Evolutionary conservation across 768 basidiomycete species (phyloP).

Genomic region (Podaxis sp.): DNA sequence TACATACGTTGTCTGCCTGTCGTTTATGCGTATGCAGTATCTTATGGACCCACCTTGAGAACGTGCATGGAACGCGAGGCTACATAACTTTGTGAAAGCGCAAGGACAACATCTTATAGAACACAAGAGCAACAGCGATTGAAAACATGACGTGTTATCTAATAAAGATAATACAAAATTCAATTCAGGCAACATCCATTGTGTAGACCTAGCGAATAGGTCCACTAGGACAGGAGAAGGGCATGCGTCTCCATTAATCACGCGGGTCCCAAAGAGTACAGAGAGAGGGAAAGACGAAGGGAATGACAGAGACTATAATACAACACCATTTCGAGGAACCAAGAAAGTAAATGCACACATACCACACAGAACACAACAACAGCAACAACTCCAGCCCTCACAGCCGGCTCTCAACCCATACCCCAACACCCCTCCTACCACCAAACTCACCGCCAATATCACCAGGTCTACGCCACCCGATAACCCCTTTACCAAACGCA

Average conservation of each 20-base stretch:
- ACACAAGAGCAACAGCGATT: background rate
- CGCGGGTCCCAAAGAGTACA: no score
- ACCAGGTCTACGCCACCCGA: slow-evolving; percentile 55
- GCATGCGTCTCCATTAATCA: no score
- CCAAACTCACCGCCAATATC: background rate
- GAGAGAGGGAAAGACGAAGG: no score
- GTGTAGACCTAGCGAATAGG: no score
- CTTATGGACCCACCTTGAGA: no score
- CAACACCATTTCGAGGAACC: background rate
- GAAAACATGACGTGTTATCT: background rate
- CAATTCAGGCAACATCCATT: background rate
- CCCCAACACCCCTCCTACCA: background rate
- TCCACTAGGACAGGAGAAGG: no score
- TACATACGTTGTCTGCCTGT: no score
- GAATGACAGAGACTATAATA: no score
- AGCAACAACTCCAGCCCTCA: slow-evolving; percentile 17
- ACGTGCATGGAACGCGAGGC: no score
- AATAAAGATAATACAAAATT: background rate
- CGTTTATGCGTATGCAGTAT: no score
- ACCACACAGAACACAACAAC: background rate
- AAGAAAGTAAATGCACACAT: background rate
- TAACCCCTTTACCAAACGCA: slow-evolving; percentile 68
- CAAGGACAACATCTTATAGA: no score
- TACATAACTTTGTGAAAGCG: no score
- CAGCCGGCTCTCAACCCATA: slow-evolving; percentile 51